Evolutionary conservation across 2,329 filamentous ascomycete genomes (phyloP), one percentile per base, ranked within the genome.

Genomic region (Aspergillus oerlinghausenensis): DNA sequence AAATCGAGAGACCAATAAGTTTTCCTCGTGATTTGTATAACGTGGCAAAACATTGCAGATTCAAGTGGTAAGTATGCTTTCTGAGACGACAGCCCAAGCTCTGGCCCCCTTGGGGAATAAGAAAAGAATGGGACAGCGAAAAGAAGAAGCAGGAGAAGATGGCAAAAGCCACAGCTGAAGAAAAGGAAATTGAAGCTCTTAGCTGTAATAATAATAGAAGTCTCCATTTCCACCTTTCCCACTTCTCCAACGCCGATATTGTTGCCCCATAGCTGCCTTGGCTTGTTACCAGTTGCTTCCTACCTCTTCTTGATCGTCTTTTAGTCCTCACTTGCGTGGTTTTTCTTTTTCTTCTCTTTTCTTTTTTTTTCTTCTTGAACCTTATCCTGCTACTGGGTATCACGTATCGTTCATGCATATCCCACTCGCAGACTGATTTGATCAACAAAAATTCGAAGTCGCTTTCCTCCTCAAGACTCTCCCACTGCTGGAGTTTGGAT

Each of bases 21-120:
- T 45, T 50, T 47, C 56, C 62, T 63, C 67, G 62, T 69, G 64
- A 67, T 67, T 62, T 66, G 62, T 66, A 63, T 59, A 69, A 65
- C 67, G 67, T 70, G 68, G 64, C 66, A 63, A 67, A 64, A 55
- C 2, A 11, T 51, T 56, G 59, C 58, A 64, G 56, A 54, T 57
- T 52, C 51, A 23, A 51, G 48, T 56, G 42, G 17, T 52, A 49
- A 49, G 40, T n/a, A 32, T 8, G 25, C 43, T 25, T 14, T 47
- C 32, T 38, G 14, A 47, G 43, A 25, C 43, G 11, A 14, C 19
- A 25, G 43, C 2, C 43, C 14, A n/a, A 47, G 43, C 43, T 23
- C 43, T 23, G 10, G 43, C 32, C 32, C 32, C 32, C 32, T 14
- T 29, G 47, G 45, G 47, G 51, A 42, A 57, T 48, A 55, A 49